phyloP scores from a whole-genome alignment of 108 stramenopile species.

The Fragilaria radians region DNA sequence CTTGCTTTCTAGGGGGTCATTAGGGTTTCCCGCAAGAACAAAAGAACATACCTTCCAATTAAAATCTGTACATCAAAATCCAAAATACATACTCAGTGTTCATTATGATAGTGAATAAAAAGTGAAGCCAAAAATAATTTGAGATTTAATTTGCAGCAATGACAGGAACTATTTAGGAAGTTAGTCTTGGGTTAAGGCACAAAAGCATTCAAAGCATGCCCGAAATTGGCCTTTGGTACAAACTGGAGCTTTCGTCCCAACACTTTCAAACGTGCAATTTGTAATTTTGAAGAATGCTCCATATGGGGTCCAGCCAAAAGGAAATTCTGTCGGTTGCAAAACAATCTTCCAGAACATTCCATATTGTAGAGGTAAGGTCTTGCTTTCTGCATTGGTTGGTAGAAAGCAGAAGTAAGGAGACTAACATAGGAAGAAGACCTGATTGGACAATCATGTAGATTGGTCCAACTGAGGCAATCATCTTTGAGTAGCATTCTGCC shows the following conservation, averaged over 20 bases:
- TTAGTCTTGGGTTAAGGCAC: slow-evolving; percentile 7
- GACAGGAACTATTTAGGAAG: too few species aligned
- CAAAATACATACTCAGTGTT: slow-evolving; percentile 7
- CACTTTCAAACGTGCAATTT: slow-evolving; percentile 2
- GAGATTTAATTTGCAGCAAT: too few species aligned
- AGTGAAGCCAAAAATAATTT: slow-evolving; percentile 36
- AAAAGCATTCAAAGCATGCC: slow-evolving; percentile 3
- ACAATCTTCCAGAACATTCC: not conserved
- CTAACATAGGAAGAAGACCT: slow-evolving; percentile 4
- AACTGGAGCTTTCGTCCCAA: not conserved
- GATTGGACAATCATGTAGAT: slow-evolving; percentile 25
- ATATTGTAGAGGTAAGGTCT: not conserved
- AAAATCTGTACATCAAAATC: slow-evolving; percentile 17
- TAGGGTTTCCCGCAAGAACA: not conserved
- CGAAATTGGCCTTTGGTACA: slow-evolving; percentile 2
- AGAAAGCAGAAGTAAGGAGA: not conserved
- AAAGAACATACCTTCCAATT: not conserved
- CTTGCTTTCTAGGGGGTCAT: not conserved
- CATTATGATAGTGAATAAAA: slow-evolving; percentile 28
- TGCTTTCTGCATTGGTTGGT: not conserved
- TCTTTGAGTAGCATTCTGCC: slow-evolving; percentile 34
- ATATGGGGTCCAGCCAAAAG: slow-evolving; percentile 9
- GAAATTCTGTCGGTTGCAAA: not conserved
- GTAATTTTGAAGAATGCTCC: slow-evolving; percentile 2
- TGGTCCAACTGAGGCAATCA: slow-evolving; percentile 22